Evolutionary conservation across 2,329 filamentous ascomycete species (phyloP).

Genomic region (Phyllosticta citriasiana): DNA sequence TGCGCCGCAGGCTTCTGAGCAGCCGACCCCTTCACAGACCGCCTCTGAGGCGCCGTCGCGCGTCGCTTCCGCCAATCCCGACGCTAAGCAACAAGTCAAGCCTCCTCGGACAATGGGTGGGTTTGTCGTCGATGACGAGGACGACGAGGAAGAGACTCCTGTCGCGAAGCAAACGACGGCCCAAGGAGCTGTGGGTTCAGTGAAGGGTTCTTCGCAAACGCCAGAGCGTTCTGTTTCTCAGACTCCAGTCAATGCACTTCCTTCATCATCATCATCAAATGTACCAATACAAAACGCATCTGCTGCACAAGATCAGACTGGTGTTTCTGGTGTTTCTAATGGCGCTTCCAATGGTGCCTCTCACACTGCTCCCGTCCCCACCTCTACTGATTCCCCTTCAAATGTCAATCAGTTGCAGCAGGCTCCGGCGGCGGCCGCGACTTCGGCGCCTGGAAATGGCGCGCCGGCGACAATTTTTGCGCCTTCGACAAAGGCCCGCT

Average conservation of each 20-base stretch:
- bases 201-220: conserved; percentile 38
- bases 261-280: conserved; percentile 42
- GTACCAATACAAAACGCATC: conserved; percentile 47
- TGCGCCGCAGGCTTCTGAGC: conserved; percentile 18
- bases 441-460: conserved; percentile 18
- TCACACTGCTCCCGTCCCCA: conserved; percentile 32
- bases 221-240: conserved; percentile 46
- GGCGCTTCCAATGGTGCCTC: conserved; percentile 33
- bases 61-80: conserved; percentile 12
- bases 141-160: conserved; percentile 43
- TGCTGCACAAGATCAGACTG: conserved; percentile 41
- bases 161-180: conserved; percentile 41
- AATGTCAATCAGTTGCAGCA: conserved; percentile 12
- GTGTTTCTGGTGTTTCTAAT: conserved; percentile 27
- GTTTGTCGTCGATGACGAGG: conserved; percentile 54
- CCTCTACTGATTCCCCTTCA: conserved; percentile 36
- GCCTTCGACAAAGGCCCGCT: conserved; percentile 38
- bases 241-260: conserved; percentile 45
- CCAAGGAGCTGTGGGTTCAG: conserved; percentile 38
- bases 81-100: conserved; percentile 16
- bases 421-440: conserved; percentile 25
- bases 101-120: conserved; percentile 48
- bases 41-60: conserved; percentile 12
- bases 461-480: conserved; percentile 17
- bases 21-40: conserved; percentile 20